Evolutionary conservation across 2,329 filamentous ascomycete genomes (phyloP), one percentile per base, ranked within the genome.

Genomic region (Hypoxylon sp.): DNA sequence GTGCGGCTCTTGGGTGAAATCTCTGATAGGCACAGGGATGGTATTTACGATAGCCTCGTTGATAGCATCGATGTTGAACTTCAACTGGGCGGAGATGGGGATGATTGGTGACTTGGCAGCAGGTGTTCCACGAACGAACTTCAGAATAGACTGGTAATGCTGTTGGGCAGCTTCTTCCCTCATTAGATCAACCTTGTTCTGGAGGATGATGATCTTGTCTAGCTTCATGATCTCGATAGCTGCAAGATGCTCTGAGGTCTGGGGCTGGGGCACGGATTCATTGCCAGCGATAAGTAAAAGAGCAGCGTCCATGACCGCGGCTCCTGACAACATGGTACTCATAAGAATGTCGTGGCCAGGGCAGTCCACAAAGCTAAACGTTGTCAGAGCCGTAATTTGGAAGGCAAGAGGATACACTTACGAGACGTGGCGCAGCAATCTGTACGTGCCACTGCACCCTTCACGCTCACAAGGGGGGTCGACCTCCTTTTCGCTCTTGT

Each of bases 151-250:
- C 82, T 97, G 91, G 85, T 97, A 96, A 82, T 99, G 96, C 78
- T 95, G 89, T 78, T 93, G 89, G 52, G 97, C 96, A 69, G 92
- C 93, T 80, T 98, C 95, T 86, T 98, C 93, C 76, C 94, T 89
- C 94, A 99, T 98, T 75, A 99, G 84, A 80, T 99, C 96, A 77
- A 99, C 96, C 89, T 99, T 99, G 86, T 99, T 99, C 83, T 99
- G 96, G 65, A 99, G 89, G 78, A 99, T 98, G 80, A 99, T 97
- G 82, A 99, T 98, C 85, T 99, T 97, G 82, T 97, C 94, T 72
- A 99, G 89, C 87, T 99, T 99, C 96, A 99, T 99, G 80, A 99
- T 99, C 83, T 99, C 96, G 79, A 99, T 98, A 73, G 96, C 96
- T 73, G 96, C 96, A 85, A 99, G 87, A 87, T 99, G 96, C 85